A percentile compares a stretch with the other conserved stretches of the same genome.
Evolutionary conservation across 164 flowering plant genomes (phyloP).

Genomic region (Aristolochia fimbriata): DNA sequence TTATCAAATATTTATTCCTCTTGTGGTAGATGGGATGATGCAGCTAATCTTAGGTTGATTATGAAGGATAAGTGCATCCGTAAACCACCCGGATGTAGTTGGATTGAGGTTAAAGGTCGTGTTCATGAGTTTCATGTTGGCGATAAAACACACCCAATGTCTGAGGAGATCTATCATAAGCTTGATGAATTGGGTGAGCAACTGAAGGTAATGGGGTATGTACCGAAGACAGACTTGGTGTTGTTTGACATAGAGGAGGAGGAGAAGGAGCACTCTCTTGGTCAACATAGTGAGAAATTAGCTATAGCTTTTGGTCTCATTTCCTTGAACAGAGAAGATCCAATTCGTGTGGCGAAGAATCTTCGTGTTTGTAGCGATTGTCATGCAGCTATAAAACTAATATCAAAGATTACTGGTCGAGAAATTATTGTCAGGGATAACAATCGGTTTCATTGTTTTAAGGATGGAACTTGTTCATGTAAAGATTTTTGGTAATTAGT

Average conservation of each 20-base stretch:
- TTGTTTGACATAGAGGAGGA: constrained; percentile 27
- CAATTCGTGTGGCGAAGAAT: constrained; percentile 22
- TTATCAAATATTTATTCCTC: constrained; percentile 19
- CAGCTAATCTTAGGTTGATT: constrained; percentile 16
- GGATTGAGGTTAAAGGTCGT: constrained; percentile 21
- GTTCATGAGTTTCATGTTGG: constrained; percentile 27
- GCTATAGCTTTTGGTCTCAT: constrained; percentile 28
- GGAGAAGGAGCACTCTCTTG: constrained; percentile 24
- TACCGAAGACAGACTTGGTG: constrained; percentile 19
- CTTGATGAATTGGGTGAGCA: constrained; percentile 20
- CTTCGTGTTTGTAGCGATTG: constrained; percentile 27
- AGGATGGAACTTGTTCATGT: constrained; percentile 26
- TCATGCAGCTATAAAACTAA: constrained; percentile 20
- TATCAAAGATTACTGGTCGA: constrained; percentile 18
- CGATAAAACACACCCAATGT: constrained; percentile 15
- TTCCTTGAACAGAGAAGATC: constrained; percentile 3
- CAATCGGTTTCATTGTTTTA: constrained; percentile 22
- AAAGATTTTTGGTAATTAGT: constrained; percentile 22
- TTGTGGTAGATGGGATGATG: constrained; percentile 23
- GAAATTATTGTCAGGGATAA: constrained; percentile 23
- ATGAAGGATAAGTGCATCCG: constrained; percentile 17
- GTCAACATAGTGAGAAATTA: constrained; percentile 27
- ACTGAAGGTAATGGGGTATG: constrained; percentile 16
- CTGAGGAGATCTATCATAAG: constrained; percentile 17
- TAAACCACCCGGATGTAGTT: constrained; percentile 25